Base-by-base conservation (phyloP, 257 asterid species). In the Coffea eugenioides region DNA sequence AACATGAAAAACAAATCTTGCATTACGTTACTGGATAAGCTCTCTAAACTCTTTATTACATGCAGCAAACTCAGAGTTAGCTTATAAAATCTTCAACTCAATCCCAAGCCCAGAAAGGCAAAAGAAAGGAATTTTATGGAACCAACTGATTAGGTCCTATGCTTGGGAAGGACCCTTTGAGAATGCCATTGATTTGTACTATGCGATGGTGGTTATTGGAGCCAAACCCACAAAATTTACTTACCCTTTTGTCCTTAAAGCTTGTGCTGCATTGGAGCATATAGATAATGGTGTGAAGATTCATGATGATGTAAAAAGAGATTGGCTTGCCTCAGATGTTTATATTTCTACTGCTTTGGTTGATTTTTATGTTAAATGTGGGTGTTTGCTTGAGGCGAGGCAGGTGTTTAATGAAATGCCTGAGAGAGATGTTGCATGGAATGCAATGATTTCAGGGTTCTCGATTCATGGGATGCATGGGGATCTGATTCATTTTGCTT, bases 211-310 rank as follows among this genome's bases (percentile, higher is more conserved):
- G 77, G 86, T 85, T 78, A 80, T 64, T 80, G 94, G 96, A 31
- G 86, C 88, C 67, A 67, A 65, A 39, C 97, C 95, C 8, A 90
- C 94, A 0, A 92, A 95, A 65, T 94, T 88, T 82, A 93, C 98
- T 6, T 94, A 87, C 91, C 94, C 99, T 69, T 90, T 89, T 80
- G 99, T 91, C 84, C 88, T 93, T 59, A 95, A 92, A 85, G 99
- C 99, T 83, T 95, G 98, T 82, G 87, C 97, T 77, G 91, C 92
- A 73, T 67, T 93, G 87, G 89, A 85, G 76, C 93, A 91, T 80
- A 74, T 86, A 20, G 93, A 85, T 77, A 82, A 82, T 54, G 97
- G 96, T 13, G 71, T 71, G 5, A 82, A 66, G 88, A 84, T 95
- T 84, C 98, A 92, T 77, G 92, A 76, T 77, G 86, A 90, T 51